phyloP scores from a whole-genome alignment of 139 green algal genomes.

The Closterium sp. region DNA sequence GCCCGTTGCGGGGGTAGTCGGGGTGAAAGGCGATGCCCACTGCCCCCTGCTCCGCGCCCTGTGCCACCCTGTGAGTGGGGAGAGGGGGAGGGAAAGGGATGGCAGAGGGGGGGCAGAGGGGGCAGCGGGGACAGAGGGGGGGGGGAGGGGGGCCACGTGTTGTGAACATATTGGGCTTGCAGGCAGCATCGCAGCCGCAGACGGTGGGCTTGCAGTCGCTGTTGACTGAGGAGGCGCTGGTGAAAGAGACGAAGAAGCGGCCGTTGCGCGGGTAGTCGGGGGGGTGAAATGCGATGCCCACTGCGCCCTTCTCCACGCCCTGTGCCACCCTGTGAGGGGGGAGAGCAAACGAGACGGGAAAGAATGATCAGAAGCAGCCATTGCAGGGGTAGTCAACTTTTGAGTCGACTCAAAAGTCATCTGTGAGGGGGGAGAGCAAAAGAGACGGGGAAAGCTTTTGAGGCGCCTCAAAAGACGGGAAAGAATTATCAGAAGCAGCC shows the following conservation, averaged over 20 bases:
- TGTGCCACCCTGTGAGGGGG: background rate
- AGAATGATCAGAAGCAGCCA: too few species aligned
- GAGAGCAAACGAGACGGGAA: too few species aligned
- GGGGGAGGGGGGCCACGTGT: too few species aligned
- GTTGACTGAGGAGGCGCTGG: conserved; percentile 9
- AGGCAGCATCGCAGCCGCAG: too few species aligned
- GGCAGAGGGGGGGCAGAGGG: too few species aligned
- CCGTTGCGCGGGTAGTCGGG: conserved; percentile 8
- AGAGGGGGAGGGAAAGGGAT: background rate
- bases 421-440: conserved; percentile 1
- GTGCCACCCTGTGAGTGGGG: background rate
- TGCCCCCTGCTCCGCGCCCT: background rate
- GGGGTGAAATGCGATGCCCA: conserved; percentile 12
- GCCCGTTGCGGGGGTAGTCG: conserved; percentile 2
- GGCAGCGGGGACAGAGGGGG: too few species aligned
- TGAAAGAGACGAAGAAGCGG: conserved; percentile 35
- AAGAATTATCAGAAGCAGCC: conserved; percentile 31
- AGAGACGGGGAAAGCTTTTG: too few species aligned
- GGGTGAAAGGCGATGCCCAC: conserved; percentile 13
- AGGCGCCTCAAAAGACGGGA: too few species aligned
- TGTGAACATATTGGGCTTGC: too few species aligned
- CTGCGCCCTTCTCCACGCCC: background rate
- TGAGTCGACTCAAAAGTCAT: too few species aligned
- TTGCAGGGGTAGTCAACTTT: too few species aligned
- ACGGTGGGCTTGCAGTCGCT: conserved; percentile 7